Evolutionary conservation across 1,284 basidiomycete species (phyloP).

Genomic region (Tilletia indica): DNA sequence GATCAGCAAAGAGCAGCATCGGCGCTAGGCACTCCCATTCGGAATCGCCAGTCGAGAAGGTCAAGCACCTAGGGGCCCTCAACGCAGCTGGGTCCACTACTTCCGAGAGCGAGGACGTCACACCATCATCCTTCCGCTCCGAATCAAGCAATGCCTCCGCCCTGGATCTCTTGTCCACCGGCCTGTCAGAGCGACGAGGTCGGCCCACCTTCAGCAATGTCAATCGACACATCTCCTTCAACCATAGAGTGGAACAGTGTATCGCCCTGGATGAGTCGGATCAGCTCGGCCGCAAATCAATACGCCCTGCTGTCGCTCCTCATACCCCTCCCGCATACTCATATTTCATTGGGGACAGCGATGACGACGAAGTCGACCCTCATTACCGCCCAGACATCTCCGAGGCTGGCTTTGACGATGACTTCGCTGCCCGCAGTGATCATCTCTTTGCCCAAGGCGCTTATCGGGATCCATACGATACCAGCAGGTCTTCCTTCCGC

Average conservation of each 20-base stretch:
- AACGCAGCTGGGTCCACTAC: too few relatives aligned
- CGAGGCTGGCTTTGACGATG: conserved; percentile 23
- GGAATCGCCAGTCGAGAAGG: too few relatives aligned
- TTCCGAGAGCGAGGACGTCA: too few relatives aligned
- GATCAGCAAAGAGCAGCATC: too few relatives aligned
- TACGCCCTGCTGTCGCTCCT: conserved; percentile 1
- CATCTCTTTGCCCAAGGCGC: conserved; percentile 53
- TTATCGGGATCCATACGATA: conserved; percentile 51
- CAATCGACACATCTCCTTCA: conserved; percentile 89
- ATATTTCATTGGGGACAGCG: conserved; percentile 24
- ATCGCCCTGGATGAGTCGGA: conserved; percentile 72
- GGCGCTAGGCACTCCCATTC: too few relatives aligned
- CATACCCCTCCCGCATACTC: background rate
- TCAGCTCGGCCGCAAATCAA: background rate
- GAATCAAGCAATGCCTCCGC: background rate
- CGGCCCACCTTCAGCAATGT: conserved; percentile 50
- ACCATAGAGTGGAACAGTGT: conserved; percentile 95
- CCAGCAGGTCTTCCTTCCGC: background rate
- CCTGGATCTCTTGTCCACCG: background rate
- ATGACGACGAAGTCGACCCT: conserved; percentile 47
- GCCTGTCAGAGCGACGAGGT: background rate
- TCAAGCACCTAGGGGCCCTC: too few relatives aligned
- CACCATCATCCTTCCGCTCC: background rate
- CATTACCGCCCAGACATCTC: conserved; percentile 44
- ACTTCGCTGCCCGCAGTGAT: conserved; percentile 23